Evolutionary conservation across 75 land plant species (phyloP), one percentile per base, ranked within the genome.

Genomic region (Picea sitchensis): DNA sequence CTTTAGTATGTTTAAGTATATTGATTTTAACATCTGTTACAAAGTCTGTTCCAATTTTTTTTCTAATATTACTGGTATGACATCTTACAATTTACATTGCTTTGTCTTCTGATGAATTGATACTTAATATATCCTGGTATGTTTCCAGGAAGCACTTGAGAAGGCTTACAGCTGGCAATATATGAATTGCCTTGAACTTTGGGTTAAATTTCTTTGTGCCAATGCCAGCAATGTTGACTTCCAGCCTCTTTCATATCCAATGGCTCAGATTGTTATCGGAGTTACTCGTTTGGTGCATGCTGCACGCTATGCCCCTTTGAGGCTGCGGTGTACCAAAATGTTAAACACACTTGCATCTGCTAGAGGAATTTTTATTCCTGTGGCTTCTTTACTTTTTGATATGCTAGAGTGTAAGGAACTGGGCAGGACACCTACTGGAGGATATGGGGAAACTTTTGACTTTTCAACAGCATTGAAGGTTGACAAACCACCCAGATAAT

Each of bases 91-190:
- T 51, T 8, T 51, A 51, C 54, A 51, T 51, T 51, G 54, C 54
- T 51, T 51, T 51, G 18, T 31, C 21, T 56, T 17, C 17, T 51
- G 30, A 26, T 54, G 59, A 73, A 57, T 20, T 75, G 21, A 54
- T 57, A 75, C 7, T 41, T 8, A 41, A 51, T 12, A 38, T 51
- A 47, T n/a, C 18, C 30, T 14, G 59, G 14, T 41, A 20, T 57
- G 59, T 75, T 75, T 85, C 74, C 93, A 98, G 99, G 99, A 95
- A 81, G 85, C 89, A 51, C 79, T 82, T 7, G 86, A 90, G 86
- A 87, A 80, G 73, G 88, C 91, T 41, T 87, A 90, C 79, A 88
- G 86, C 71, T 98, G 98, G 96, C 91, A 98, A 80, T 98, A 85
- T 65, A 83, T 88, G 1, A 87, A 84, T 71, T 95, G 97, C 76